Conservation (phyloP, 768 basidiomycete species). For the Leccinum variicolor region DNA sequence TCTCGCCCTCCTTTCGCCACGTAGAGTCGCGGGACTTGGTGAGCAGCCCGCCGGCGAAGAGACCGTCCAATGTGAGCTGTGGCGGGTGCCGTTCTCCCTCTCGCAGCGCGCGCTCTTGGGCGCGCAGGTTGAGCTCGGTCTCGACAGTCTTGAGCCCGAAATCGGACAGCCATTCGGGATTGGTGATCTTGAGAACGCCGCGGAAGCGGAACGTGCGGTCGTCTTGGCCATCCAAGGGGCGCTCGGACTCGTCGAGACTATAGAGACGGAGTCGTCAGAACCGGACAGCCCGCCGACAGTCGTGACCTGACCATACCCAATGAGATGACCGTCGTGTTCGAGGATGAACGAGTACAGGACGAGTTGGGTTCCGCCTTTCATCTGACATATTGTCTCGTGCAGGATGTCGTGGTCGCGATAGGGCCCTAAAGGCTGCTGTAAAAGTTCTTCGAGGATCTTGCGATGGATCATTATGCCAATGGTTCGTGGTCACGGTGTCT, state of each 20-base stretch:
- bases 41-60: constrained; percentile 30
- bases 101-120: constrained; percentile 26
- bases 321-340: constrained; percentile 23
- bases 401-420: constrained; percentile 28
- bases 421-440: constrained; percentile 28
- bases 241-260: constrained; percentile 51
- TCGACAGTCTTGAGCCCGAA: constrained; percentile 41
- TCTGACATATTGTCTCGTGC: constrained; percentile 16
- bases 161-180: constrained; percentile 48
- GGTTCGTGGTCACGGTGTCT: background rate
- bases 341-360: constrained; percentile 30
- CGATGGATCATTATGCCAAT: constrained; percentile 18
- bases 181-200: constrained; percentile 46
- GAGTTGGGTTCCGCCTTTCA: constrained; percentile 7
- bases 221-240: constrained; percentile 29
- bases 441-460: constrained; percentile 21
- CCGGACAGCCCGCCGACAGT: background rate
- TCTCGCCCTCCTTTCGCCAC: constrained; percentile 12
- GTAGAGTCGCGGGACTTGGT: constrained; percentile 13
- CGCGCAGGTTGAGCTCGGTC: constrained; percentile 42
- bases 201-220: constrained; percentile 43
- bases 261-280: constrained; percentile 1
- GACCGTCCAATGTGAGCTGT: constrained; percentile 32
- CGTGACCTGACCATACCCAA: constrained; percentile 18
- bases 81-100: constrained; percentile 18